Conservation (phyloP, 2,329 filamentous ascomycete species). For the Pseudocercospora fuligena region DNA sequence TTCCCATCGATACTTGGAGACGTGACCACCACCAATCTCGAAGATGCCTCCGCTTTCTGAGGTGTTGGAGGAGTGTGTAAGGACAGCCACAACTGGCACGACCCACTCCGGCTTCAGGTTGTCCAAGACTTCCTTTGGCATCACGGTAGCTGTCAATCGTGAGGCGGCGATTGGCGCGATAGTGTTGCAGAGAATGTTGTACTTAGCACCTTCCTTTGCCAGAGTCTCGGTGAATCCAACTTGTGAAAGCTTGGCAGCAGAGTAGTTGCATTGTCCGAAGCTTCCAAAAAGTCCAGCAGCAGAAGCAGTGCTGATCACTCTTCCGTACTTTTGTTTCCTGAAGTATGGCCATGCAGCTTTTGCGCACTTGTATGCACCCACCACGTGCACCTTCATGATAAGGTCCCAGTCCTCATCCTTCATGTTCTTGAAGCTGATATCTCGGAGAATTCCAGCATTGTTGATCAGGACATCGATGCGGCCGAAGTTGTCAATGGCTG, state of each 20-base stretch:
- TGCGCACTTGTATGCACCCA: conserved; percentile 92
- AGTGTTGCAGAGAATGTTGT: conserved; percentile 94
- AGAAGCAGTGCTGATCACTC: conserved; percentile 96
- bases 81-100: conserved; percentile 85
- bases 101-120: conserved; percentile 92
- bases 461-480: conserved; percentile 95
- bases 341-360: conserved; percentile 96
- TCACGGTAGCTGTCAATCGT: conserved; percentile 92
- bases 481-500: conserved; percentile 78
- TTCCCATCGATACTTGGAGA: conserved; percentile 95
- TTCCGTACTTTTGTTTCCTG: conserved; percentile 97
- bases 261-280: conserved; percentile 97
- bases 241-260: conserved; percentile 92
- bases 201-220: conserved; percentile 95
- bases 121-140: conserved; percentile 90
- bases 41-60: conserved; percentile 87
- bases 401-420: conserved; percentile 96
- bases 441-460: conserved; percentile 94
- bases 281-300: conserved; percentile 92
- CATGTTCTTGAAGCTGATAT: conserved; percentile 99
- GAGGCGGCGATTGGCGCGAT: conserved; percentile 95
- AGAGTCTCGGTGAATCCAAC: conserved; percentile 98
- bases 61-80: conserved; percentile 84
- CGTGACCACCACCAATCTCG: conserved; percentile 89
- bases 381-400: conserved; percentile 89